These are phyloP conservation scores for Colletotrichum tabaci DNA, from an alignment of 2,329 filamentous ascomycete species.

Conservation along the genomic window DNA sequence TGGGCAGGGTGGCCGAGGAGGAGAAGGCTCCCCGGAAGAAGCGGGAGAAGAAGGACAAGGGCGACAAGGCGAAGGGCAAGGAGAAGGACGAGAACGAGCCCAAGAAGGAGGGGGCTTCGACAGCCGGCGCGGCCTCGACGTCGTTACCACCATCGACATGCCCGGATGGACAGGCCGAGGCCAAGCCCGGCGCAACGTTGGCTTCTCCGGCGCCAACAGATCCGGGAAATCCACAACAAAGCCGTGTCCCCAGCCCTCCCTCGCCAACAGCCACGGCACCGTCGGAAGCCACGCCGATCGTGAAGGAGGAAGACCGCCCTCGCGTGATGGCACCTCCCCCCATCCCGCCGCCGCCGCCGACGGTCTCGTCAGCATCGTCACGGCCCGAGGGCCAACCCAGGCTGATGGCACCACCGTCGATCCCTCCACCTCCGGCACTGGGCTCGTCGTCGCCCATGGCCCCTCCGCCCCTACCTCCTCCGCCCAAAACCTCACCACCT, in stretches of 20 bases:
- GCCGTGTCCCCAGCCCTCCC: conserved; percentile 4
- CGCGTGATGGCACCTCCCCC: conserved; percentile 32
- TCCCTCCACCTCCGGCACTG: conserved; percentile 27
- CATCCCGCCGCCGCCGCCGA: conserved; percentile 38
- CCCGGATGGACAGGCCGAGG: conserved; percentile 5
- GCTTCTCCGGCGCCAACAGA: conserved; percentile 8
- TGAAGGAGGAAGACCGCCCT: conserved; percentile 36
- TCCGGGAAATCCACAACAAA: conserved; percentile 5
- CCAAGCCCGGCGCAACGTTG: not conserved
- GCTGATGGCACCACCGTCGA: conserved; percentile 40
- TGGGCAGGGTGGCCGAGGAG: conserved; percentile 77
- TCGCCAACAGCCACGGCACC: conserved; percentile 2
- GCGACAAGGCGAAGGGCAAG: conserved; percentile 53
- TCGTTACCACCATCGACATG: conserved; percentile 9
- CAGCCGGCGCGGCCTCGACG: conserved; percentile 31
- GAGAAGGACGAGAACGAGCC: conserved; percentile 45
- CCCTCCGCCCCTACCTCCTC: conserved; percentile 28
- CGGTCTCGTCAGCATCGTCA: conserved; percentile 44
- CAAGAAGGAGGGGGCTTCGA: conserved; percentile 40
- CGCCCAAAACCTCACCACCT: conserved; percentile 35
- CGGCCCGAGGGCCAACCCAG: conserved; percentile 46
- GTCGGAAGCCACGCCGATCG: not conserved
- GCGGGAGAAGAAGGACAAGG: conserved; percentile 66
- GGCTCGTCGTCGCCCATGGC: conserved; percentile 23
- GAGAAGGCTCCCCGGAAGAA: conserved; percentile 70